Conservation (phyloP, 768 basidiomycete species). For the Pleurotus djamor region DNA sequence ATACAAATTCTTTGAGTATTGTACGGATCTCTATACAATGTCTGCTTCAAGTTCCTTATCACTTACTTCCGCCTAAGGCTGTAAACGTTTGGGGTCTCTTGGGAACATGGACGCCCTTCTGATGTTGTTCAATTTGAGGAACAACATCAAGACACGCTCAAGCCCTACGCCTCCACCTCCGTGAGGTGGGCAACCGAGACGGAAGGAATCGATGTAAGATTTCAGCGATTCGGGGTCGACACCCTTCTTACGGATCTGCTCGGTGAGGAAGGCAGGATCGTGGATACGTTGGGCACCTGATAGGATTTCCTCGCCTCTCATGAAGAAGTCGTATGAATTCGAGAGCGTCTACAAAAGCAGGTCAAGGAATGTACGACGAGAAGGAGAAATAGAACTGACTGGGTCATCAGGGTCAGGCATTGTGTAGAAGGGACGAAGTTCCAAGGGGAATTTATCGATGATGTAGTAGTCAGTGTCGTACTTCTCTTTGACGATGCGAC, state of each 20-base stretch:
- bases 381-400: constrained; percentile 38
- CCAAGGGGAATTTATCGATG: constrained; percentile 98
- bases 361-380: constrained; percentile 10
- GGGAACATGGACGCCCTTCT: constrained; percentile 93
- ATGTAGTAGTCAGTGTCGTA: constrained; percentile 99
- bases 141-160: constrained; percentile 96
- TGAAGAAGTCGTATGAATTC: constrained; percentile 99
- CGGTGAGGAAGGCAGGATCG: constrained; percentile 75
- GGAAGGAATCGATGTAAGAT: constrained; percentile 92
- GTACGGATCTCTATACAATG: not conserved
- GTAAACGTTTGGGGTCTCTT: constrained; percentile 92
- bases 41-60: not conserved
- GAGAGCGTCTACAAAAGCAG: constrained; percentile 63
- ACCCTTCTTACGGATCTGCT: constrained; percentile 85
- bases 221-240: constrained; percentile 93
- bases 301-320: constrained; percentile 98
- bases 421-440: constrained; percentile 96
- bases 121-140: constrained; percentile 96
- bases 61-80: constrained; percentile 50
- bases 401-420: constrained; percentile 96
- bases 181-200: constrained; percentile 92
- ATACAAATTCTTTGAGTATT: constrained; percentile 3
- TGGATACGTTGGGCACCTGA: constrained; percentile 99
- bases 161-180: constrained; percentile 96
- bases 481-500: constrained; percentile 85